Base-by-base conservation (phyloP, 2,329 filamentous ascomycete genomes). In the Orbilia quercus region DNA sequence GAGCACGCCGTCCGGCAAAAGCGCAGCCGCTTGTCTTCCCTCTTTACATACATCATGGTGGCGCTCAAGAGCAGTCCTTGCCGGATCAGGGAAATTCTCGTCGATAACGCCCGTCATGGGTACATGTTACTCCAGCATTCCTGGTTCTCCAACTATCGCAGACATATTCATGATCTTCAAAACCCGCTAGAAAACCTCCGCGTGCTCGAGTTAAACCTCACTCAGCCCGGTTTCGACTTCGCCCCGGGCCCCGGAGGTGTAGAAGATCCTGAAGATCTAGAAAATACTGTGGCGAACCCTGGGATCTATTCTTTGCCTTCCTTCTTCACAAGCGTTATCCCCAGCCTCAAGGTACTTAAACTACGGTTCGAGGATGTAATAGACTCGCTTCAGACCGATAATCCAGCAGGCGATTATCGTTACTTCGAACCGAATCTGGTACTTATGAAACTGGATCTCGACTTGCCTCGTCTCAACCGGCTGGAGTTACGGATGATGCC, bases 11-110 rank as follows among this genome's bases (percentile, higher is more conserved):
- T 51, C 11, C 51, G 67, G 34, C 67, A 72, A 18, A 72, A 40
- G 28, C 23, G 60, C 14, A 42, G 48, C 16, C 62, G 67, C 12
- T 44, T 72, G 36, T 59, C 59, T 1, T 45, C 45, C 11, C 34
- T 72, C 3, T 45, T 72, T 11, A 44, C 63, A 18, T 63, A 65
- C 31, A 45, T 72, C 20, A 65, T 72, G 45, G 45, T 58, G 1
- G 67, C 59, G 5, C 40, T 72, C 20, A 65, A 72, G 38, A 40
- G 65, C 45, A 64, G 59, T 23, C 53, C 51, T 23, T 72, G 67
- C 18, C 59, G 67, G 2, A 45, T 72, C 25, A 65, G 50, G 31
- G 59, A 72, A n/a, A 40, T 72, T 12, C 45, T 72, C 7, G 28
- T 72, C 11, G 59, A 65, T 12, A 42, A 40, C 18, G 48, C 67